phyloP scores from a whole-genome alignment of 768 basidiomycete genomes.

The Lactifluus echinatus region DNA sequence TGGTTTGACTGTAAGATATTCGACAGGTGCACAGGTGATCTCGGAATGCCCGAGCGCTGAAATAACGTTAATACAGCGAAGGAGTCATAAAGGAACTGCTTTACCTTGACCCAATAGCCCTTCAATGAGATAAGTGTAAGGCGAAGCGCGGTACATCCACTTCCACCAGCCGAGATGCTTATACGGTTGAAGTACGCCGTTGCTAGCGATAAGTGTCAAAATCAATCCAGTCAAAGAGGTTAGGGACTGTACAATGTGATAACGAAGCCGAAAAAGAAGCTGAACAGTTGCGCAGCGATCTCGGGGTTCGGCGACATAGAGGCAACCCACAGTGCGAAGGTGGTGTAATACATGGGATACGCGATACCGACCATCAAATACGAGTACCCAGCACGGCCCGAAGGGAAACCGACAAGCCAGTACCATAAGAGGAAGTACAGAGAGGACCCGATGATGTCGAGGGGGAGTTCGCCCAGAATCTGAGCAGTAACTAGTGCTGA shows the following conservation, averaged over 20 bases:
- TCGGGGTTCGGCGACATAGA: conserved; percentile 35
- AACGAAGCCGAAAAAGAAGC: conserved; percentile 33
- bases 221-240: not conserved
- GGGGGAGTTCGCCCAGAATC: conserved; percentile 35
- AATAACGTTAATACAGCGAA: not conserved
- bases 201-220: conserved; percentile 24
- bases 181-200: conserved; percentile 42
- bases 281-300: conserved; percentile 34
- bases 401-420: conserved; percentile 36
- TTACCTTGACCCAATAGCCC: conserved; percentile 39
- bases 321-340: conserved; percentile 35
- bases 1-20: conserved; percentile 48
- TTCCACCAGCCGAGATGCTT: conserved; percentile 36
- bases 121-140: conserved; percentile 34
- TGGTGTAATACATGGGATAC: conserved; percentile 38
- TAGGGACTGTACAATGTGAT: conserved; percentile 32
- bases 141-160: conserved; percentile 34
- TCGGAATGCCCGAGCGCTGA: conserved; percentile 42
- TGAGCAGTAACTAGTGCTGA: conserved; percentile 30
- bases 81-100: conserved; percentile 11
- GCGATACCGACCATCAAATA: conserved; percentile 32
- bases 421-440: conserved; percentile 43
- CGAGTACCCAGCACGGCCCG: conserved; percentile 33
- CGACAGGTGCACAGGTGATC: conserved; percentile 50
- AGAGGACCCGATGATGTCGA: conserved; percentile 34